A percentile compares a stretch with the other conserved stretches of the same genome.
Evolutionary conservation across 257 asterid genomes (phyloP).

Genomic region (Solanum neorickii): DNA sequence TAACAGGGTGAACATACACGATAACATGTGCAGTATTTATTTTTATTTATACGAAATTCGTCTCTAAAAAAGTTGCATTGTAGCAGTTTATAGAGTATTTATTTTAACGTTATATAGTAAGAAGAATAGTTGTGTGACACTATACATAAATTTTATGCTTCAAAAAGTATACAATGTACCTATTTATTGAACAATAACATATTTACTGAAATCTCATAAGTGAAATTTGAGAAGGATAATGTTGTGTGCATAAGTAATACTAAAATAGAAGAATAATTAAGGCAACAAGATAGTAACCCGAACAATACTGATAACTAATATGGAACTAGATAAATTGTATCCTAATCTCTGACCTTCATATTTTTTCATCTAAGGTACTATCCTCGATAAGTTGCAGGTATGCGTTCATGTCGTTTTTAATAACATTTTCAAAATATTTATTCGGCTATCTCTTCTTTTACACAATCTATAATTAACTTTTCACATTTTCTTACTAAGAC

Average conservation of each 20-base stretch:
- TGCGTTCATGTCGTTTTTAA: neutral
- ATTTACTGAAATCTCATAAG: neutral
- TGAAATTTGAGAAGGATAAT: neutral
- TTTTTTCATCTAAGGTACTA: fast-evolving
- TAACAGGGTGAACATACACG: neutral
- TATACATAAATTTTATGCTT: neutral
- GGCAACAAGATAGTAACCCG: neutral
- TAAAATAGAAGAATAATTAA: neutral
- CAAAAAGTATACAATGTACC: neutral
- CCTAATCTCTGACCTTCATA: too few relatives aligned
- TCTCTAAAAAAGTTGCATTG: neutral
- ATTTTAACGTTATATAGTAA: neutral
- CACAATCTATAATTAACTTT: neutral
- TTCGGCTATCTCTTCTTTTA: neutral
- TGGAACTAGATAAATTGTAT: neutral
- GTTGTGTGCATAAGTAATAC: neutral
- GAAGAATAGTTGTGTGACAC: neutral
- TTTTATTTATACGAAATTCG: too few relatives aligned
- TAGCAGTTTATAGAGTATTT: neutral
- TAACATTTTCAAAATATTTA: neutral
- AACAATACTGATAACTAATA: neutral
- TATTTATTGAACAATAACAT: neutral
- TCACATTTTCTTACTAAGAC: fast-evolving
- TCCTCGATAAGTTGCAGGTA: neutral
- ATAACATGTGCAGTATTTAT: neutral